These are phyloP conservation scores for Xylaria sp. DNA, from an alignment of 2,329 filamentous ascomycete species.

Conservation along the genomic window DNA sequence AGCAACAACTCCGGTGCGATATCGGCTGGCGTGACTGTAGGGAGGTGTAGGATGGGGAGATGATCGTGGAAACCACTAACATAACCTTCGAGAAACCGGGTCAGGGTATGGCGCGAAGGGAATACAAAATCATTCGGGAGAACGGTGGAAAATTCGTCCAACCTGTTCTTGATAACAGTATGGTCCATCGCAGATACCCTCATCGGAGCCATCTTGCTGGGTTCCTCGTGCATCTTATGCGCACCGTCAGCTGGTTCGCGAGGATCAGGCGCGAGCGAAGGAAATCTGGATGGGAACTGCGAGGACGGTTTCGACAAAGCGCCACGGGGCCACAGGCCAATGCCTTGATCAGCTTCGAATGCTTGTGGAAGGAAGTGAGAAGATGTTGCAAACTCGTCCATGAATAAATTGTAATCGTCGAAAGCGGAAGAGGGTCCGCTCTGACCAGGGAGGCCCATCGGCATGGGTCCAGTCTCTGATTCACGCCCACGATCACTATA, in stretches of 20 bases:
- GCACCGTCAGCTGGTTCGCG: conserved; percentile 56
- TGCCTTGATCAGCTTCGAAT: conserved; percentile 64
- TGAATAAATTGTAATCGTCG: conserved; percentile 68
- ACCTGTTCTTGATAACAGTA: conserved; percentile 64
- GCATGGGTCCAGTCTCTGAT: conserved; percentile 55
- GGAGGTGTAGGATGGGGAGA: conserved; percentile 71
- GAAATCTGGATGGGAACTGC: conserved; percentile 65
- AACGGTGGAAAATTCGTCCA: conserved; percentile 70
- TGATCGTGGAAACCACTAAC: conserved; percentile 72
- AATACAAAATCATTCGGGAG: conserved; percentile 72
- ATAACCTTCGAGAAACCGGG: conserved; percentile 75
- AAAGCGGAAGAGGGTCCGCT: conserved; percentile 54
- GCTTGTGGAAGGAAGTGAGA: conserved; percentile 66
- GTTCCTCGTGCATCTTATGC: conserved; percentile 55
- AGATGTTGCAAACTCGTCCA: conserved; percentile 66
- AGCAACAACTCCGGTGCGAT: conserved; percentile 74
- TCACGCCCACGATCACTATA: conserved; percentile 62
- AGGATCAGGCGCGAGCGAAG: conserved; percentile 64
- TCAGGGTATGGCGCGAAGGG: conserved; percentile 74
- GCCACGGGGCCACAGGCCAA: conserved; percentile 61
- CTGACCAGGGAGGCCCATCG: conserved; percentile 54
- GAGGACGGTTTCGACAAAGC: conserved; percentile 61
- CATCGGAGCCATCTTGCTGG: conserved; percentile 53
- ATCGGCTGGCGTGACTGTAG: conserved; percentile 71
- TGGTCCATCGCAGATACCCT: conserved; percentile 66